Percentiles rank a stretch among this genome's conserved stretches.
Conservation (phyloP, 768 basidiomycete species). For the Tephrocybe sp. region DNA sequence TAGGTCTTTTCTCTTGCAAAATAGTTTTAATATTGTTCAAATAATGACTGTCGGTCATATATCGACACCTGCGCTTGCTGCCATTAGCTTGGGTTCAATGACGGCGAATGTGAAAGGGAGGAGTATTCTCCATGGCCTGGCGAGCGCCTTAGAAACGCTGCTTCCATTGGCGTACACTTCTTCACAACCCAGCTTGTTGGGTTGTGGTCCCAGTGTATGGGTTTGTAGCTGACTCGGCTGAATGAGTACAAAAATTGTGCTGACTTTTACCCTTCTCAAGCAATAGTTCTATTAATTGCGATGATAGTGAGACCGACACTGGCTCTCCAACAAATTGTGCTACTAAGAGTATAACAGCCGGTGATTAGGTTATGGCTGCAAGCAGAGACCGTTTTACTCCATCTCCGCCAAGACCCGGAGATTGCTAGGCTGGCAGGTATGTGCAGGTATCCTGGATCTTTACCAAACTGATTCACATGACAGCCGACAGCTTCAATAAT, state of each 20-base stretch:
- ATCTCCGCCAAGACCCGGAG: conserved; percentile 7
- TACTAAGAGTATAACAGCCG: neutral
- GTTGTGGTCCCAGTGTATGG: conserved; percentile 70
- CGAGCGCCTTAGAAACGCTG: conserved; percentile 67
- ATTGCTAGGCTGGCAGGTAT: conserved; percentile 4
- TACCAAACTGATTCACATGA: too few species aligned
- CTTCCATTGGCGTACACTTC: conserved; percentile 78
- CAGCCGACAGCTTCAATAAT: too few species aligned
- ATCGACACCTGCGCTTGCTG: conserved; percentile 69
- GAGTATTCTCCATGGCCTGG: conserved; percentile 52
- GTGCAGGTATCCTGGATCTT: neutral
- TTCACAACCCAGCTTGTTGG: conserved; percentile 32
- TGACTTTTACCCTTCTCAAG: neutral
- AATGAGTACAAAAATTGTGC: too few species aligned
- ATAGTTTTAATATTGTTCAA: too few species aligned
- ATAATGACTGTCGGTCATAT: conserved; percentile 75
- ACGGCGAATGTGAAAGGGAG: conserved; percentile 33
- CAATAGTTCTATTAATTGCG: neutral
- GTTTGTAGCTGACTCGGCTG: too few species aligned
- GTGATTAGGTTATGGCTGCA: neutral
- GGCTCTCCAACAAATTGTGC: neutral
- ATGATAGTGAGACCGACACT: neutral
- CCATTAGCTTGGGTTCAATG: conserved; percentile 49
- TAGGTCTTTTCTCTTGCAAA: too few species aligned
- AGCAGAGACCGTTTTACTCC: conserved; percentile 3